Evolutionary conservation across 2,329 filamentous ascomycete species (phyloP), one percentile per base, ranked within the genome.

Genomic region (Xylaria hypoxylon): DNA sequence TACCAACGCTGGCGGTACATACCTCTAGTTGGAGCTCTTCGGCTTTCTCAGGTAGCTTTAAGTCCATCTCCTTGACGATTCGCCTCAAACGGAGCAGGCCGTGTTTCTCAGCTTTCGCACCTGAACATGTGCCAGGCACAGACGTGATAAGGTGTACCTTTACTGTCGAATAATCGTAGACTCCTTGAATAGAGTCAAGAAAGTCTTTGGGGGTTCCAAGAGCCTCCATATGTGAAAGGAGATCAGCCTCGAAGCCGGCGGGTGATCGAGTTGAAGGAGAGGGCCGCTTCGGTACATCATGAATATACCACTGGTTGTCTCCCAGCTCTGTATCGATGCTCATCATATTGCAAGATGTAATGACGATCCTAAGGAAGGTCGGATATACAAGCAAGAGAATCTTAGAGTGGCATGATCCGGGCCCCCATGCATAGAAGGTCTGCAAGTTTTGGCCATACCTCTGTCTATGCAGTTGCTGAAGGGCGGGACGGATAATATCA

Each of bases 271-370:
- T 5, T n/a, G 56, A 28, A n/a, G 26, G 24, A 26, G 58, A 26
- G 19, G 33, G 15, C n/a, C 51, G 66, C 56, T 65, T 69, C 3
- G 72, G 72, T 6, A 74, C 3, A 57, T 75, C 73, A 51, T 75
- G 73, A n/a, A 75, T 70, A 31, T 75, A 75, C 69, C 70, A 75
- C 17, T 74, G 72, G 45, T 75, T 74, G 47, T 75, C 73, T 11
- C 69, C 70, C 3, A 72, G 53, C 19, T 70, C 52, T 5, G 73
- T 74, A 44, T 75, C 73, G 10, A 65, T 60, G n/a, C 68, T 51
- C 72, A 73, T 74, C 70, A 75, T 72, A n/a, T 75, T 73, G 24
- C 72, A 75, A 6, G 72, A 73, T 1, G 73, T 75, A 22, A 75
- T 74, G 26, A 70, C 69, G 10, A 75, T 59, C 6, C 73, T 58